Evolutionary conservation across 2,329 filamentous ascomycete genomes (phyloP).

Genomic region (Cordyceps tenuipes): DNA sequence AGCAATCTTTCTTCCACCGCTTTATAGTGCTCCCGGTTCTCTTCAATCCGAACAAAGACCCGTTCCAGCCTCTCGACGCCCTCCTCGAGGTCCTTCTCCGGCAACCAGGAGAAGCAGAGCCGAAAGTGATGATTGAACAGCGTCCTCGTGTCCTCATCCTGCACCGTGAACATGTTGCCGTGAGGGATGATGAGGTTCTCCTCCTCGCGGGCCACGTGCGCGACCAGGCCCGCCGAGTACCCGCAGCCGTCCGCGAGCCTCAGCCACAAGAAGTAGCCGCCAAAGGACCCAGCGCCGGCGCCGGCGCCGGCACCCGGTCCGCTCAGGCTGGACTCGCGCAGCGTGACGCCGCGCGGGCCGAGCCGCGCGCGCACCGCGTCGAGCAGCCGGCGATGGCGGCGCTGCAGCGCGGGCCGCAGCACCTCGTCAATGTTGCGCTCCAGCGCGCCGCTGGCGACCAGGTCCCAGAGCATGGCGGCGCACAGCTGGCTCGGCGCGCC

Average conservation of each 20-base stretch:
- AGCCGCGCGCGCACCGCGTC: constrained; percentile 51
- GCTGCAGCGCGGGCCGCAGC: constrained; percentile 37
- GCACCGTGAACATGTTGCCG: constrained; percentile 62
- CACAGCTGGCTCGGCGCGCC: constrained; percentile 50
- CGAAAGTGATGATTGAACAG: constrained; percentile 54
- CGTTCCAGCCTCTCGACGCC: constrained; percentile 55
- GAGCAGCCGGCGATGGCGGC: constrained; percentile 44
- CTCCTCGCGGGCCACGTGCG: constrained; percentile 47
- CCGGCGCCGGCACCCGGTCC: no score
- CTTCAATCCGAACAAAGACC: constrained; percentile 30
- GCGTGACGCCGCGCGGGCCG: constrained; percentile 50
- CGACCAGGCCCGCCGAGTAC: constrained; percentile 45
- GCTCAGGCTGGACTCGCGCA: constrained; percentile 30
- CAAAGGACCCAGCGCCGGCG: constrained; percentile 45
- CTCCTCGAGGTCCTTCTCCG: constrained; percentile 55
- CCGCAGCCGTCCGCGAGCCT: constrained; percentile 37
- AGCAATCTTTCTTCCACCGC: constrained; percentile 3
- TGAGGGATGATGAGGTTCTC: constrained; percentile 61
- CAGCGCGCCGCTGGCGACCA: constrained; percentile 37
- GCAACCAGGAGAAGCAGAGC: constrained; percentile 66
- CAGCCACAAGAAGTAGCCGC: constrained; percentile 85
- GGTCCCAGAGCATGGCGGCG: constrained; percentile 41
- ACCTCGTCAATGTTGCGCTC: constrained; percentile 33
- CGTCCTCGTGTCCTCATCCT: constrained; percentile 43
- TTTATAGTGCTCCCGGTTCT: constrained; percentile 21